Conservation (phyloP, 176 grass and related monocot species). For the Microstegium vimineum region DNA sequence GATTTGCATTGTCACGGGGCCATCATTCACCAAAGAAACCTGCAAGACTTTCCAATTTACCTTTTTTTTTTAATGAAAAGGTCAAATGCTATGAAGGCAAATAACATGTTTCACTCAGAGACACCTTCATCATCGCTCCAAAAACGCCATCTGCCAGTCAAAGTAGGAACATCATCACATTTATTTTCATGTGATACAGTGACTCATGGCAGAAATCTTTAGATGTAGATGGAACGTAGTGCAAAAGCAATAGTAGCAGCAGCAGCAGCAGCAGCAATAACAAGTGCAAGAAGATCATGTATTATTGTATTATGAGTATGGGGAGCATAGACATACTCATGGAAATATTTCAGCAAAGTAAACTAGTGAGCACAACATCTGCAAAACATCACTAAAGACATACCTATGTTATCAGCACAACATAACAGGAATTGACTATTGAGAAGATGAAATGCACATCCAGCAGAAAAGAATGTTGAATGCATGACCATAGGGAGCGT, state of each 20-base stretch:
- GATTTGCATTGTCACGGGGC: slow-evolving; percentile 94
- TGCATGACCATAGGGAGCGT: background rate
- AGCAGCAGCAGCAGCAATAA: background rate
- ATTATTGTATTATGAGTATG: background rate
- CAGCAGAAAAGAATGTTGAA: background rate
- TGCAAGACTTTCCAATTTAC: slow-evolving; percentile 39
- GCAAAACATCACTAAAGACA: background rate
- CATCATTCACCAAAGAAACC: slow-evolving; percentile 94
- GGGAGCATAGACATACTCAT: background rate
- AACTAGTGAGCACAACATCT: background rate
- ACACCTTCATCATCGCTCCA: slow-evolving; percentile 99
- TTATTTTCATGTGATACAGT: background rate
- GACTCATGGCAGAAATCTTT: background rate
- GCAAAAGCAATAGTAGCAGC: background rate
- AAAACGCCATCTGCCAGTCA: slow-evolving; percentile 80
- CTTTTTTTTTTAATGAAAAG: background rate
- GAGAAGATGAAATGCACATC: background rate
- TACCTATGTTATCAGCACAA: background rate
- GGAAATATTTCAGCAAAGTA: background rate
- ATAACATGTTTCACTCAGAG: slow-evolving; percentile 20
- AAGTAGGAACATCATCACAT: slow-evolving; percentile 11
- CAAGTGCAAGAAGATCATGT: background rate
- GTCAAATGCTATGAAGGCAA: background rate
- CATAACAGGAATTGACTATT: background rate
- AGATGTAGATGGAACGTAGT: background rate